A percentile compares a stretch with the other conserved stretches of the same genome.
Conservation (phyloP, 805 yeast genomes). For the Kodamaea kakaduensis region DNA sequence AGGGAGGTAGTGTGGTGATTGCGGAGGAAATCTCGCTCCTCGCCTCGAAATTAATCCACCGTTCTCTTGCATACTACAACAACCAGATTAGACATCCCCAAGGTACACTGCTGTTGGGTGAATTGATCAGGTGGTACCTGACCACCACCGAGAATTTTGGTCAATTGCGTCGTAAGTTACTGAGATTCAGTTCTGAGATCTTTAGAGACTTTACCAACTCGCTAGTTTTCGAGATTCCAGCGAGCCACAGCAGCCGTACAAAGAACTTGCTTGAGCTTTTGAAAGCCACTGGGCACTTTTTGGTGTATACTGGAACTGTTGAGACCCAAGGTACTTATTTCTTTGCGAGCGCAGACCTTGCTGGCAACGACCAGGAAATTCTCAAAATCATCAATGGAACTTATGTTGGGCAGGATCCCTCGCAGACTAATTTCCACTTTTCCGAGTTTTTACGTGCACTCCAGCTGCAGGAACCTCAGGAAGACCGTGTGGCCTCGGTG, state of each 20-base stretch:
- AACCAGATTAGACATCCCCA: conserved; percentile 66
- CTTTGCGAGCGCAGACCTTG: conserved; percentile 64
- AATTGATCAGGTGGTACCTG: conserved; percentile 58
- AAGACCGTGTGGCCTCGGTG: too few relatives aligned
- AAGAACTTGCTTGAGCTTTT: conserved; percentile 54
- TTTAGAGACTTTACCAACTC: conserved; percentile 73
- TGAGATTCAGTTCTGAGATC: conserved; percentile 68
- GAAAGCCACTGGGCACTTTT: conserved; percentile 64
- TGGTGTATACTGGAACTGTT: conserved; percentile 67
- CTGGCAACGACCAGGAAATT: conserved; percentile 37
- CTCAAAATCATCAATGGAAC: conserved; percentile 37
- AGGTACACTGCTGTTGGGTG: conserved; percentile 29
- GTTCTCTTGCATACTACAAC: conserved; percentile 66
- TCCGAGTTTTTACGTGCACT: conserved; percentile 21
- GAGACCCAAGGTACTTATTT: conserved; percentile 77
- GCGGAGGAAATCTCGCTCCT: conserved; percentile 71
- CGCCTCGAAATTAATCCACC: conserved; percentile 61
- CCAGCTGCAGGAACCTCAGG: conserved; percentile 9
- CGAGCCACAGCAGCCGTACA: conserved; percentile 39
- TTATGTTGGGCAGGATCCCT: conserved; percentile 34
- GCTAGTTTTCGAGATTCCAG: conserved; percentile 50
- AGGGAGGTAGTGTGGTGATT: conserved; percentile 75
- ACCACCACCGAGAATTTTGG: conserved; percentile 69
- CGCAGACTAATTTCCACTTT: conserved; percentile 23
- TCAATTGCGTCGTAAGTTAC: conserved; percentile 72